phyloP scores from a whole-genome alignment of 805 yeast species.

The Candida chilensis region DNA sequence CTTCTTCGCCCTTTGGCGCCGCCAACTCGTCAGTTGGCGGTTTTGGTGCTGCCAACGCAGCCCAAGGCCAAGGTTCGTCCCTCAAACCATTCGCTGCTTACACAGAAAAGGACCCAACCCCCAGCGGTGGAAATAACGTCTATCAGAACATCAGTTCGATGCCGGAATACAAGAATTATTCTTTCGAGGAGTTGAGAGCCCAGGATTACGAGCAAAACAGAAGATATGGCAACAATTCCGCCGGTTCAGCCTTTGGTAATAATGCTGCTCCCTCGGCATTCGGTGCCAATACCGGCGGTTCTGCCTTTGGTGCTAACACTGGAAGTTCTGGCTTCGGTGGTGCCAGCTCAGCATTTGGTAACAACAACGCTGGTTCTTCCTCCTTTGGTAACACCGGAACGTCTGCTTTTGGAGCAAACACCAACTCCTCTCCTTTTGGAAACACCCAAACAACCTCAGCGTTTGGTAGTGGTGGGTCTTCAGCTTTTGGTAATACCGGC shows the following conservation, averaged over 20 bases:
- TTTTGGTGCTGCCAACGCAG: constrained; percentile 17
- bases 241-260: constrained; percentile 20
- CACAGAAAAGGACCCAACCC: constrained; percentile 61
- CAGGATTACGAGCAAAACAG: constrained; percentile 80
- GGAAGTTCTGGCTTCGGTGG: constrained; percentile 2
- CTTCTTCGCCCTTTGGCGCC: constrained; percentile 14
- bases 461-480: constrained; percentile 12
- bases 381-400: constrained; percentile 1
- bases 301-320: constrained; percentile 13
- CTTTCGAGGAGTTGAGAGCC: constrained; percentile 81
- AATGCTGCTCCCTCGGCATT: constrained; percentile 15
- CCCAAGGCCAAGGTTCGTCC: constrained; percentile 54
- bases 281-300: constrained; percentile 17
- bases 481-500: constrained; percentile 10
- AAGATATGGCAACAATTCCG: constrained; percentile 40
- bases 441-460: constrained; percentile 12
- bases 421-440: constrained; percentile 16
- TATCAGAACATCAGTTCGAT: constrained; percentile 75
- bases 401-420: constrained; percentile 9
- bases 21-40: constrained; percentile 10
- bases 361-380: constrained; percentile 4
- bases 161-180: constrained; percentile 81
- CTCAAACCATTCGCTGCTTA: constrained; percentile 59
- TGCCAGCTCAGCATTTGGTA: constrained; percentile 15
- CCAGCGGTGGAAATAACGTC: constrained; percentile 37